phyloP scores from a whole-genome alignment of 768 basidiomycete species.

The Cubamyces sp. region DNA sequence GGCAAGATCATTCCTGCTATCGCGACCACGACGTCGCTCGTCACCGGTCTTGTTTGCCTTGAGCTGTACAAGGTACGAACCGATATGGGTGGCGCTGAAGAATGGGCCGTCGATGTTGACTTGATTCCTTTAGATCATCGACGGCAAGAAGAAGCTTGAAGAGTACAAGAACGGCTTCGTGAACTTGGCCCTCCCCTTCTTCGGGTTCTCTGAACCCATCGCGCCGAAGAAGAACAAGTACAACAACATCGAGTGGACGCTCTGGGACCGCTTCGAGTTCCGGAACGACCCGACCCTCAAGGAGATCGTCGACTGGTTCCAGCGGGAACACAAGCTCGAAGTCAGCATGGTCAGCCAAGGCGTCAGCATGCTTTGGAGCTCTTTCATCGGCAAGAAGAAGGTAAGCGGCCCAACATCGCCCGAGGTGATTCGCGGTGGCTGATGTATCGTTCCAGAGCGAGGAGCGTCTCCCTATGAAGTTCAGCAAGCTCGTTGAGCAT shows the following conservation, averaged over 20 bases:
- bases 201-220: constrained; percentile 98
- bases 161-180: constrained; percentile 99
- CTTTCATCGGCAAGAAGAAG: constrained; percentile 93
- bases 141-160: constrained; percentile 91
- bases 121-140: constrained; percentile 72
- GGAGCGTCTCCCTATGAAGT: constrained; percentile 86
- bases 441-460: constrained; percentile 63
- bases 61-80: constrained; percentile 90
- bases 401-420: constrained; percentile 43
- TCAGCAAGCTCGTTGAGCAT: constrained; percentile 87
- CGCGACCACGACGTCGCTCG: constrained; percentile 95
- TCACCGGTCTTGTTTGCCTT: constrained; percentile 93
- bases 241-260: constrained; percentile 87
- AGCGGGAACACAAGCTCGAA: constrained; percentile 80
- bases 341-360: constrained; percentile 97
- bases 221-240: constrained; percentile 89
- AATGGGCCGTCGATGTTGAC: neutral
- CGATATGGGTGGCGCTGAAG: too few species aligned
- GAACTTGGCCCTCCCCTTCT: constrained; percentile 97
- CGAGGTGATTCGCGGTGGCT: constrained; percentile 1
- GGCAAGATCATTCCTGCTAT: constrained; percentile 99
- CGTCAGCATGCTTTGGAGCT: constrained; percentile 97
- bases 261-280: constrained; percentile 98
- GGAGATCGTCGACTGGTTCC: constrained; percentile 85
- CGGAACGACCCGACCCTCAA: constrained; percentile 85